Evolutionary conservation across 768 basidiomycete genomes (phyloP), one percentile per base, ranked within the genome.

Genomic region (Amanita molliuscula): DNA sequence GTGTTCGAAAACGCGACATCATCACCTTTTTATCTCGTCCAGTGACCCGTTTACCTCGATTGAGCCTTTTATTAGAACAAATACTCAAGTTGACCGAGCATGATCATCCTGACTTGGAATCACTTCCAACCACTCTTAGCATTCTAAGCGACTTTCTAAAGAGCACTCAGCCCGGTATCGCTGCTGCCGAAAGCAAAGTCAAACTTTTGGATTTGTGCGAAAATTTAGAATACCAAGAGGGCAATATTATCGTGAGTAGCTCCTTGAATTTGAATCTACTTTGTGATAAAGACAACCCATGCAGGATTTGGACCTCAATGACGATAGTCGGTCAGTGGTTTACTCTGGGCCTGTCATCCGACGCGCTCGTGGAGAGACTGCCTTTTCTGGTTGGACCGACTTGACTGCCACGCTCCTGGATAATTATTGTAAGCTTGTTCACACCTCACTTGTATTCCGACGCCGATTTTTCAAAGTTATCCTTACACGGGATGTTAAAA

Each of bases 101-200:
- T 18, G 78, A 80, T n/a, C 88, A 92, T 61, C 82, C 84, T 0
- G 92, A 95, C 63, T 60, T 77, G 38, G 86, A 92, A 53, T 78
- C 76, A 3, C 71, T 94, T 6, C 88, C 89, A 1, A 71, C 89
- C 4, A 77, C 88, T 15, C 59, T 88, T 21, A 73, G 72, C 8
- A 76, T 92, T 2, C 58, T 94, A 48, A 78, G 73, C 26, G 77
- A 82, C 41, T 82, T 81, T 54, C 74, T 95, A 53, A 90, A 87
- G 70, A 83, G 83, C 55, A 88, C 88, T 0, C 84, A 94, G 58
- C 90, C 90, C 1, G 92, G 92, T 3, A 93, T 95, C 52, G 87
- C 81, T 53, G 87, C 83, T n/a, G 88, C 92, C 1, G 91, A 94
- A 61, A 76, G 79, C 54, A 91, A 91, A 61, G 91, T 93, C 55